phyloP scores from a whole-genome alignment of 2,329 filamentous ascomycete genomes.

The Fusarium cicatricum region DNA sequence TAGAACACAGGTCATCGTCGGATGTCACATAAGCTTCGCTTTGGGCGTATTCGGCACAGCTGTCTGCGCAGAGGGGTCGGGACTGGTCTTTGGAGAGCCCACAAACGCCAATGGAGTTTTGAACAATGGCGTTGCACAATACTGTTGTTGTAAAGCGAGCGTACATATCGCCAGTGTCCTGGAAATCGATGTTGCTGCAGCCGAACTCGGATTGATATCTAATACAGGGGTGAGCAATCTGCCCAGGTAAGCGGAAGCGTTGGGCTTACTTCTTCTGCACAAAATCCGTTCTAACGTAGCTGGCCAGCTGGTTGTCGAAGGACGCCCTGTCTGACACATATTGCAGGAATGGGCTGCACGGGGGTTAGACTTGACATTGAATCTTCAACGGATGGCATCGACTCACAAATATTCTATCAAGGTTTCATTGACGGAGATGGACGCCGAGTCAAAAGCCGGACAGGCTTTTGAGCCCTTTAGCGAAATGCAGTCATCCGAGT shows the following conservation, averaged over 20 bases:
- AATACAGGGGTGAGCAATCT: slow-evolving; percentile 17
- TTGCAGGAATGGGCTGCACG: slow-evolving; percentile 79
- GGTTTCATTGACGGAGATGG: slow-evolving; percentile 69
- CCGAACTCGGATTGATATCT: slow-evolving; percentile 87
- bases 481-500: slow-evolving; percentile 63
- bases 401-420: slow-evolving; percentile 72
- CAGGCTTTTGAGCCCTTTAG: slow-evolving; percentile 75
- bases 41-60: slow-evolving; percentile 85
- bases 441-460: slow-evolving; percentile 75
- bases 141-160: slow-evolving; percentile 92
- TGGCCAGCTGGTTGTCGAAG: slow-evolving; percentile 79
- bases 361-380: slow-evolving; percentile 20
- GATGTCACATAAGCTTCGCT: slow-evolving; percentile 88
- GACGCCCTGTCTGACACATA: slow-evolving; percentile 78
- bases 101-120: slow-evolving; percentile 82
- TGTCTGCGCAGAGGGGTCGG: slow-evolving; percentile 84
- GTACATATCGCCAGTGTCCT: slow-evolving; percentile 83
- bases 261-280: slow-evolving; percentile 76
- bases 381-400: not conserved
- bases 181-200: slow-evolving; percentile 78
- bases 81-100: slow-evolving; percentile 69
- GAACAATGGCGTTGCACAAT: slow-evolving; percentile 92
- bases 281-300: slow-evolving; percentile 79
- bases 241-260: not conserved
- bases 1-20: slow-evolving; percentile 76